Conservation (phyloP, 1,284 basidiomycete species). For the Papiliotrema terrestris region DNA sequence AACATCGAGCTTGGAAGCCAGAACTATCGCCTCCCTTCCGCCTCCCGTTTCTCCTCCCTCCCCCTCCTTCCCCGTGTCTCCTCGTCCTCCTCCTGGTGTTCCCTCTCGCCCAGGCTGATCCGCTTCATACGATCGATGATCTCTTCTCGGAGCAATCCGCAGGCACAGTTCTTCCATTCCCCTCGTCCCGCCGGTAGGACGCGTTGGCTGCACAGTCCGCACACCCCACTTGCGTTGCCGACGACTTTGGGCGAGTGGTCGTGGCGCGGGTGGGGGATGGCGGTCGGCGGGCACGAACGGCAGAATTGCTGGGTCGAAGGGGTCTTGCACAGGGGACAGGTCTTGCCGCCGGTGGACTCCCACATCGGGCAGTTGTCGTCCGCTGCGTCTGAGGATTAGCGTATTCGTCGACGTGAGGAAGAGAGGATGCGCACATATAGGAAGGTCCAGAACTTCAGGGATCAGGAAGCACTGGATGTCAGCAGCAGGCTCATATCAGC, state of each 20-base stretch:
- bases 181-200: constrained; percentile 12
- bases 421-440: not conserved
- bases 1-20: not conserved
- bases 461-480: constrained; percentile 13
- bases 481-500: not conserved
- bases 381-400: constrained; percentile 1
- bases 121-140: constrained; percentile 13
- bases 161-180: constrained; percentile 24
- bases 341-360: constrained; percentile 1
- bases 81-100: constrained; percentile 9
- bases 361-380: constrained; percentile 4
- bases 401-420: not conserved
- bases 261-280: constrained; percentile 27
- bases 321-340: constrained; percentile 24
- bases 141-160: constrained; percentile 16
- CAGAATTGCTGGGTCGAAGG: constrained; percentile 20
- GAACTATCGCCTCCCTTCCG: constrained; percentile 2
- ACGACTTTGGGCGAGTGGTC: constrained; percentile 24
- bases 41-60: constrained; percentile 9
- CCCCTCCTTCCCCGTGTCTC: constrained; percentile 1
- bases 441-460: constrained; percentile 11
- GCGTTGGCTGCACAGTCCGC: constrained; percentile 21
- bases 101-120: constrained; percentile 7
- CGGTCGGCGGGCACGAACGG: constrained; percentile 17
- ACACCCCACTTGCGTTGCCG: constrained; percentile 27